Evolutionary conservation across 805 yeast species (phyloP).

Genomic region (Ogataea parapolymorpha): DNA sequence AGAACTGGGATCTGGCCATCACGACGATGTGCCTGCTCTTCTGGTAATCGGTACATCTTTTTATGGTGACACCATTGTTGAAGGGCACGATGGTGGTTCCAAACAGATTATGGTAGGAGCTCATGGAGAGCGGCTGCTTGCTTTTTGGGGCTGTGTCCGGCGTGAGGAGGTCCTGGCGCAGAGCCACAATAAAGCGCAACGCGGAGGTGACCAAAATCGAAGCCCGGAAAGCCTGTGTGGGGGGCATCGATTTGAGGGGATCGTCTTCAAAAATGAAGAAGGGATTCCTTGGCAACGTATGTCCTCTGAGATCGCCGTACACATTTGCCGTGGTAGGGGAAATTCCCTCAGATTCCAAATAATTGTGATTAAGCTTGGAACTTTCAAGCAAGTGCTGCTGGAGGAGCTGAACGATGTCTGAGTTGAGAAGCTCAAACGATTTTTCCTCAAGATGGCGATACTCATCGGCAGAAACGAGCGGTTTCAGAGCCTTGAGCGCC

Average conservation of each 20-base stretch:
- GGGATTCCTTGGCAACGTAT: conserved; percentile 73
- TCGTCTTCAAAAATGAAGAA: conserved; percentile 72
- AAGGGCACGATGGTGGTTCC: conserved; percentile 63
- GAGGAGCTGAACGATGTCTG: conserved; percentile 40
- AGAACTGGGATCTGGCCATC: conserved; percentile 49
- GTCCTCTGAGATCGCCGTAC: conserved; percentile 62
- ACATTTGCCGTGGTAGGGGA: conserved; percentile 54
- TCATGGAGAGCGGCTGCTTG: conserved; percentile 59
- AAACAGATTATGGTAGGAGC: conserved; percentile 61
- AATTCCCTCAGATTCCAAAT: conserved; percentile 48
- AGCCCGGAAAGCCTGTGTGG: conserved; percentile 65
- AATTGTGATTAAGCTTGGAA: conserved; percentile 42
- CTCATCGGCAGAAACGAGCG: conserved; percentile 54
- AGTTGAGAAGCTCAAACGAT: conserved; percentile 43
- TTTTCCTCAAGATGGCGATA: conserved; percentile 41
- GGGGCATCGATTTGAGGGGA: conserved; percentile 55
- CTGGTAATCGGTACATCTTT: conserved; percentile 29
- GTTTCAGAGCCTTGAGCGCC: conserved; percentile 54
- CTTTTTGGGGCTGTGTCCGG: conserved; percentile 56
- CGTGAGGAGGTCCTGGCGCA: conserved; percentile 50
- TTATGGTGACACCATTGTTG: conserved; percentile 38
- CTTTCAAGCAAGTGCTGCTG: conserved; percentile 54
- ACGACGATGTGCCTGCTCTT: conserved; percentile 50
- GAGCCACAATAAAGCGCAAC: conserved; percentile 59
- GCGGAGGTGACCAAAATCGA: conserved; percentile 65